These are phyloP conservation scores for Benincasa hispida DNA, from an alignment of 306 rosid genomes.

Conservation along the genomic window DNA sequence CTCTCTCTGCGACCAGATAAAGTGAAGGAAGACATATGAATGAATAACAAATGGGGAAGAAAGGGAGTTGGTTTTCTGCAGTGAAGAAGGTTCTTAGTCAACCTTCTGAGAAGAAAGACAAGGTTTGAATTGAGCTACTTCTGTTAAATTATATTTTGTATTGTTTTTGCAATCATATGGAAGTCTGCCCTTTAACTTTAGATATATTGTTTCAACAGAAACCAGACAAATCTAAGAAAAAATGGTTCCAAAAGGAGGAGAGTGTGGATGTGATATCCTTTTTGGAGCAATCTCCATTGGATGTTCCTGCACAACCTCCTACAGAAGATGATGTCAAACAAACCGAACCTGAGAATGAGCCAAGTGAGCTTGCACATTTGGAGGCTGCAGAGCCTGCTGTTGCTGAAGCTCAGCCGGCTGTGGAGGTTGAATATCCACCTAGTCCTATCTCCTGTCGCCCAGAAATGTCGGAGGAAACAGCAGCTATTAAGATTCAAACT, in stretches of 20 bases:
- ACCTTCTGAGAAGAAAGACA: conserved; percentile 43
- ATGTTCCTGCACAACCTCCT: conserved; percentile 12
- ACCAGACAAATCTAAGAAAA: conserved; percentile 58
- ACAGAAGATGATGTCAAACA: conserved; percentile 19
- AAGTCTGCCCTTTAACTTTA: not conserved
- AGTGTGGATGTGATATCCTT: conserved; percentile 23
- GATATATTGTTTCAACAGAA: not conserved
- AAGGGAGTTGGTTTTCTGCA: conserved; percentile 81
- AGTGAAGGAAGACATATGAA: not conserved
- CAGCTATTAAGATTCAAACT: conserved; percentile 81
- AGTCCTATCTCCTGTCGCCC: conserved; percentile 20
- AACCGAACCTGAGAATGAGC: conserved; percentile 30
- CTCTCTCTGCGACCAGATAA: not conserved
- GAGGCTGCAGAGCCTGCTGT: conserved; percentile 1
- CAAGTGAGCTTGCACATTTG: conserved; percentile 38
- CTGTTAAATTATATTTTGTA: not conserved
- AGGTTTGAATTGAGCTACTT: conserved; percentile 28
- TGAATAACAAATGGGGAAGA: conserved; percentile 68
- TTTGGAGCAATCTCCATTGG: conserved; percentile 26
- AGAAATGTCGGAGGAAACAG: conserved; percentile 66
- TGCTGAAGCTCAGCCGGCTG: conserved; percentile 41
- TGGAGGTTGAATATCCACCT: conserved; percentile 21
- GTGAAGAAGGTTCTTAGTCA: conserved; percentile 90
- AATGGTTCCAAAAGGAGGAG: conserved; percentile 76
- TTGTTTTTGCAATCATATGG: not conserved